Conservation (phyloP, 495 filamentous ascomycete genomes). For the Neurospora discreta region DNA sequence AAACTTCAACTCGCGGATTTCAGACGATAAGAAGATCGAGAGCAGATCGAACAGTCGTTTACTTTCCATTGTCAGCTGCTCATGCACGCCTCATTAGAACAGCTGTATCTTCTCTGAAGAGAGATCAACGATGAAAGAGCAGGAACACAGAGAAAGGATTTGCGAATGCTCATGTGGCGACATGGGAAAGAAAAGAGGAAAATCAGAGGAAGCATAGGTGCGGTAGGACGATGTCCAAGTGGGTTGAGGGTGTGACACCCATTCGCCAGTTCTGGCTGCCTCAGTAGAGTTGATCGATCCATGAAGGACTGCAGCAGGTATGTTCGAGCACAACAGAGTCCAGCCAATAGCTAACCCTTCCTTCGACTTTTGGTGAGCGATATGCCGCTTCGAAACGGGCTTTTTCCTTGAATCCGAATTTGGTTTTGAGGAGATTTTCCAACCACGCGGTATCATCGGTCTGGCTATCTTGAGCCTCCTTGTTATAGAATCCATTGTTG, state of each 20-base stretch:
- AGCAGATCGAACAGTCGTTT: not conserved
- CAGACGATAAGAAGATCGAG: not conserved
- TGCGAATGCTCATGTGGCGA: not conserved
- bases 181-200: not conserved
- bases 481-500: not conserved
- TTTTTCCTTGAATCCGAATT: constrained; percentile 14
- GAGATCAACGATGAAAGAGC: not conserved
- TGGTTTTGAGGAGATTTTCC: constrained; percentile 11
- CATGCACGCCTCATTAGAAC: not conserved
- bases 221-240: not conserved
- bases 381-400: constrained; percentile 7
- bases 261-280: not conserved
- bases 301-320: constrained; percentile 6
- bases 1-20: not conserved
- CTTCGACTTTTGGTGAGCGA: constrained; percentile 4
- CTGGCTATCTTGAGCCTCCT: constrained; percentile 1
- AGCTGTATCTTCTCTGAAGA: not conserved
- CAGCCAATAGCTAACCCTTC: constrained; percentile 8
- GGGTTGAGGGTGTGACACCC: not conserved
- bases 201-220: not conserved
- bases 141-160: not conserved
- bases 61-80: not conserved
- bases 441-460: constrained; percentile 21
- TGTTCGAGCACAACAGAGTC: constrained; percentile 20
- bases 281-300: not conserved